Percentiles rank a stretch among this genome's conserved stretches.
Conservation (phyloP, 208 protist genomes). For the Trichomonas gallinae region DNA sequence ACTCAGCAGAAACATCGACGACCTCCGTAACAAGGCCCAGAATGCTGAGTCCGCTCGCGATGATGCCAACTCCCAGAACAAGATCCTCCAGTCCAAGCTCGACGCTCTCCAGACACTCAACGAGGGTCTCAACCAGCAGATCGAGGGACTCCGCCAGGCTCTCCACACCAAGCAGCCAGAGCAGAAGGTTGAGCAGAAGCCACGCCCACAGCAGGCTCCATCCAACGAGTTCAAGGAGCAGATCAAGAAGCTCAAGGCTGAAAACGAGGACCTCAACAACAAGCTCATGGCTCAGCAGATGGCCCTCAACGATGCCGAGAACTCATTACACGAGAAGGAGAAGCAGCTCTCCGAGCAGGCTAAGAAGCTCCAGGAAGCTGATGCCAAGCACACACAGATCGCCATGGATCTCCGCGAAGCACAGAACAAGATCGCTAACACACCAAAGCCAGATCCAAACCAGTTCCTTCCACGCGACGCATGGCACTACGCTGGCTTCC, state of each 20-base stretch:
- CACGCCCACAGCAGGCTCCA: background rate
- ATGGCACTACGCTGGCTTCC: background rate
- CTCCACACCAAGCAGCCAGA: background rate
- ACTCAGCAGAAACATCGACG: background rate
- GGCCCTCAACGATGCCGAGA: background rate
- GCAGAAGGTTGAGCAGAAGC: background rate
- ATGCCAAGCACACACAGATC: background rate
- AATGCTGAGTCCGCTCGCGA: background rate
- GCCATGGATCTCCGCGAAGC: background rate
- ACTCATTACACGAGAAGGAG: background rate
- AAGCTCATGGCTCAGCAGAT: background rate
- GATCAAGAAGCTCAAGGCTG: background rate
- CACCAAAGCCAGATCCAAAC: background rate
- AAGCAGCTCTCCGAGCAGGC: background rate
- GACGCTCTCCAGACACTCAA: background rate
- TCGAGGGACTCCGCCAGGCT: background rate
- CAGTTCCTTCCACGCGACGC: background rate
- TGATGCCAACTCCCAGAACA: background rate
- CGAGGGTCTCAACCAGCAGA: background rate
- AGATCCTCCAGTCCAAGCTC: background rate
- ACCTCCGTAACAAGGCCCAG: background rate
- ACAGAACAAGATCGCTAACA: background rate
- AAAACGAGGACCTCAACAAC: background rate
- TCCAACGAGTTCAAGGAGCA: background rate
- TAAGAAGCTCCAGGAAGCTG: background rate